These are phyloP conservation scores for Cladosporium sp. DNA, from an alignment of 2,329 filamentous ascomycete genomes.

Conservation along the genomic window DNA sequence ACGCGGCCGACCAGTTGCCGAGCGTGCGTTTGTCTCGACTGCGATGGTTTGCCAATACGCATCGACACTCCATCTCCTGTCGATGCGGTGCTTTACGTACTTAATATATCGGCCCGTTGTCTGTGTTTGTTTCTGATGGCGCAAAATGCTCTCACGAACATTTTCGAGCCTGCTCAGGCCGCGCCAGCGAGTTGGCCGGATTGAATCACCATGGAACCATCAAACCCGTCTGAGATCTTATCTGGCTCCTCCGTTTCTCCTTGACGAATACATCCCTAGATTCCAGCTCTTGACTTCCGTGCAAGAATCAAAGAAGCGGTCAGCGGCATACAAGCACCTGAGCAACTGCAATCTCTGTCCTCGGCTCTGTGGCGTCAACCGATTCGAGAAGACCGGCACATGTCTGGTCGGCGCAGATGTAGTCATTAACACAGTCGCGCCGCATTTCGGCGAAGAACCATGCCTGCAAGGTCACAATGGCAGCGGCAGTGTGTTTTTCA, in stretches of 20 bases:
- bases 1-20: no score
- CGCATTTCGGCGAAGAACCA: conserved; percentile 78
- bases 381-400: conserved; percentile 70
- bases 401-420: conserved; percentile 70
- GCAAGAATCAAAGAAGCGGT: conserved; percentile 67
- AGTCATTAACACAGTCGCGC: conserved; percentile 78
- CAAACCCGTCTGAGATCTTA: conserved; percentile 17
- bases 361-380: conserved; percentile 68
- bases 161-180: neutral
- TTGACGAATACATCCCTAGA: conserved; percentile 66
- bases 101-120: no score
- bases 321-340: conserved; percentile 66
- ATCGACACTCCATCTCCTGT: no score
- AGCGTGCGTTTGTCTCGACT: no score
- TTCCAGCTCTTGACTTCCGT: conserved; percentile 63
- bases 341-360: conserved; percentile 77
- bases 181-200: neutral
- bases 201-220: neutral
- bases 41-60: no score
- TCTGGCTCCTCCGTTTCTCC: conserved; percentile 60
- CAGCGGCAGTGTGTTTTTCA: conserved; percentile 76
- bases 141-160: conserved; percentile 13
- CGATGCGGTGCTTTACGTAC: no score
- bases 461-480: conserved; percentile 79
- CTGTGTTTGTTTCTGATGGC: conserved; percentile 6